Evolutionary conservation across 2,329 filamentous ascomycete species (phyloP), one percentile per base, ranked within the genome.

Genomic region (Venturia nashicola): DNA sequence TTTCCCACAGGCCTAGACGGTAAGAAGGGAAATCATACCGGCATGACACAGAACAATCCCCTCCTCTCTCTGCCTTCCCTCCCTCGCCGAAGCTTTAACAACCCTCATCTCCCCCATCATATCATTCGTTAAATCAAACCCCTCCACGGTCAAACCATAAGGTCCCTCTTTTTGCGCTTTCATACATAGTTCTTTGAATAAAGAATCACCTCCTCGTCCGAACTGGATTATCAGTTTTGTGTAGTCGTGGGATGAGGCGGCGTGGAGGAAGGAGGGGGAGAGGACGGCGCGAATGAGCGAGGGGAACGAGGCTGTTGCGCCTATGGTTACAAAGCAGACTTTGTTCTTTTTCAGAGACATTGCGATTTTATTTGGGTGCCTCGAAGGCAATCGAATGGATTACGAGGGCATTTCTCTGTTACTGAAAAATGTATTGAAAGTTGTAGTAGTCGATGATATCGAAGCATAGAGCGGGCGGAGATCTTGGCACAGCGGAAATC

Each of bases 1-100:
- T 34, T 16, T 23, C 18, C 18, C 16, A 12, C 12, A 18, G 36
- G 6, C 6, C 36, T 11, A 7, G 11, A 39, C 7, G 34, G 34
- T 11, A 12, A 16, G 42, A 64, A 12, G 2, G 11, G 11, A 42
- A 34, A n/a, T 34, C 73, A 78, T 78, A 93, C 92, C 94, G 67
- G 91, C 93, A 78, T 99, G 94, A 55, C 88, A 91, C 65, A 99
- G 88, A 40, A 97, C 83, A 20, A 94, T 77, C 0, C 94, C 94
- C 8, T 86, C 82, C 32, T 66, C 65, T 51, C 70, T 73, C 0
- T 71, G 74, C 14, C 79, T 75, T 18, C 76, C 76, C 16, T 36
- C 32, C 14, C 32, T 11, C 12, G 12, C 27, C 4, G 20, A 27
- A 5, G 79, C 78, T 65, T 80, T 76, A 14, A 79, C 76, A 94